Conservation (phyloP, 2,329 filamentous ascomycete genomes). For the Plectosphaerella plurivora region DNA sequence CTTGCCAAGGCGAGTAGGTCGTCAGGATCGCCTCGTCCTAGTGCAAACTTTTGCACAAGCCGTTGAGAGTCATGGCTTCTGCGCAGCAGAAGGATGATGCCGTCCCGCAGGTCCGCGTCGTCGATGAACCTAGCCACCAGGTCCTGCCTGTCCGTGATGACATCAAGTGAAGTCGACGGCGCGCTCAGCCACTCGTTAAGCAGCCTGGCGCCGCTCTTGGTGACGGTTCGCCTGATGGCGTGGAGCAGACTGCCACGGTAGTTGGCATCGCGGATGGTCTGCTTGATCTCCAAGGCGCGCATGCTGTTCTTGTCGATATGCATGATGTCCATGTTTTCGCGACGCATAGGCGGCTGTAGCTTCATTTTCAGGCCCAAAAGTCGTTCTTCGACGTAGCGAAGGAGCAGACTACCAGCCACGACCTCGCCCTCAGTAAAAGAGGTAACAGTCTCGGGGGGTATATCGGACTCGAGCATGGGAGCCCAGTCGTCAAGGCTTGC, state of each 20-base stretch:
- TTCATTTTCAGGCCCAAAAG: conserved; percentile 75
- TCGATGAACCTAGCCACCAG: conserved; percentile 73
- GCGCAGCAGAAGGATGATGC: conserved; percentile 62
- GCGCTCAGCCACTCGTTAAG: conserved; percentile 82
- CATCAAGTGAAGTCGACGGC: conserved; percentile 78
- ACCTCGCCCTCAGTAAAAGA: conserved; percentile 67
- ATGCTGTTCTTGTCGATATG: conserved; percentile 88
- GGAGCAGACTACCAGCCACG: conserved; percentile 70
- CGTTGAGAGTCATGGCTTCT: conserved; percentile 82
- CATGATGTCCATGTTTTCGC: conserved; percentile 75
- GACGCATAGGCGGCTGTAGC: conserved; percentile 75
- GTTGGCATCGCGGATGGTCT: conserved; percentile 74
- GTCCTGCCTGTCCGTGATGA: conserved; percentile 76
- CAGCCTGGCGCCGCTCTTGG: conserved; percentile 82
- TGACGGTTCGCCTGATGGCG: conserved; percentile 83
- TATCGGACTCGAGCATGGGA: conserved; percentile 69
- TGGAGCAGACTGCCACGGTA: conserved; percentile 84
- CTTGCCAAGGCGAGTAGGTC: conserved; percentile 80
- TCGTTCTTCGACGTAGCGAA: conserved; percentile 78
- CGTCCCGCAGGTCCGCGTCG: conserved; percentile 64
- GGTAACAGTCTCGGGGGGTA: conserved; percentile 46
- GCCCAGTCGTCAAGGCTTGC: conserved; percentile 62
- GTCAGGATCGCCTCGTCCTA: conserved; percentile 87
- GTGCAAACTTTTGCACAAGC: conserved; percentile 87
- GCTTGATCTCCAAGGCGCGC: conserved; percentile 81